phyloP scores from a whole-genome alignment of 805 yeast species.

The Wickerhamomyces bovis region DNA sequence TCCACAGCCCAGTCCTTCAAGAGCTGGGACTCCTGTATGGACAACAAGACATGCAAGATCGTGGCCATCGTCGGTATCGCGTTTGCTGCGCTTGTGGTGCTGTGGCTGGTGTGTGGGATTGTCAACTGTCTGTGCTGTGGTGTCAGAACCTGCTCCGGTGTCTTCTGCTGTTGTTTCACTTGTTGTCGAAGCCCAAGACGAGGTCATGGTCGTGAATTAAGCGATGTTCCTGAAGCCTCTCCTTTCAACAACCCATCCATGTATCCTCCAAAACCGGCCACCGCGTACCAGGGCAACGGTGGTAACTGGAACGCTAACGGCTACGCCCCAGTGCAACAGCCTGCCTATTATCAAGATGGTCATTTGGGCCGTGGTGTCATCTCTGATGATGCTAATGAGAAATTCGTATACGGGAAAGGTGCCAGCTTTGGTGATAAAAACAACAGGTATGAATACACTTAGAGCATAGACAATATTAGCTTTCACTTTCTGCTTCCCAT shows the following conservation, averaged over 20 bases:
- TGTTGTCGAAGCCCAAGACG: constrained; percentile 17
- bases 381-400: constrained; percentile 7
- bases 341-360: neutral
- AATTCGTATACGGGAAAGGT: neutral
- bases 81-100: constrained; percentile 43
- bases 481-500: neutral
- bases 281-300: neutral
- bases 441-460: neutral
- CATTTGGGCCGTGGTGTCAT: constrained; percentile 16
- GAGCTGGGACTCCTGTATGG: constrained; percentile 77
- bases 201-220: constrained; percentile 2
- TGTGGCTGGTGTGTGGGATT: constrained; percentile 54
- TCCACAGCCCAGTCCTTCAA: constrained; percentile 44
- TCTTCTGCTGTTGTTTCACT: constrained; percentile 48
- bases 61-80: constrained; percentile 69
- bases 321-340: constrained; percentile 4
- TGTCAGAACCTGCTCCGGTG: constrained; percentile 41
- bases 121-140: constrained; percentile 55
- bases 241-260: constrained; percentile 17
- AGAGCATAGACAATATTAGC: neutral
- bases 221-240: constrained; percentile 7
- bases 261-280: constrained; percentile 12
- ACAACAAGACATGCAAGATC: constrained; percentile 65
- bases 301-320: neutral
- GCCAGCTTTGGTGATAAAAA: neutral